Conservation (phyloP, 768 basidiomycete genomes). For the Leccinum boreale region DNA sequence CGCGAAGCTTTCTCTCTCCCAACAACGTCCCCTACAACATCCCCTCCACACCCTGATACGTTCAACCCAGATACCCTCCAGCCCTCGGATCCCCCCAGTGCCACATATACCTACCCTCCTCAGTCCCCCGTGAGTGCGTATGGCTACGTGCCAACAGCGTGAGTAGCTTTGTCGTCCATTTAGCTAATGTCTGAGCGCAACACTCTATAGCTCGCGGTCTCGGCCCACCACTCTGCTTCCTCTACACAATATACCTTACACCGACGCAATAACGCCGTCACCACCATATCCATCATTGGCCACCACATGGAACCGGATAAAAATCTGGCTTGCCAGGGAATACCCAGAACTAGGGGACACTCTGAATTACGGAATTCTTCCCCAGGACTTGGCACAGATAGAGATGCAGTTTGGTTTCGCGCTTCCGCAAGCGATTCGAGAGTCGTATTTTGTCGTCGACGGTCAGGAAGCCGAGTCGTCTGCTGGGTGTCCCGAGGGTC, state of each 20-base stretch:
- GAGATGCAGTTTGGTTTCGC: conserved; percentile 83
- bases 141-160: conserved; percentile 61
- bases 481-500: conserved; percentile 83
- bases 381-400: conserved; percentile 73
- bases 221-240: conserved; percentile 62
- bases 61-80: conserved; percentile 54
- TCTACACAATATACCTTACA: conserved; percentile 53
- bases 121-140: conserved; percentile 51
- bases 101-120: conserved; percentile 78
- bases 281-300: conserved; percentile 72
- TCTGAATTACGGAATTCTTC: conserved; percentile 86
- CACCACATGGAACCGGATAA: conserved; percentile 81
- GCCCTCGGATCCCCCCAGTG: conserved; percentile 47
- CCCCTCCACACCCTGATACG: conserved; percentile 51
- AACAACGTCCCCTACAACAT: conserved; percentile 59
- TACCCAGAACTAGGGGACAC: conserved; percentile 96
- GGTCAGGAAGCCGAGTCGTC: conserved; percentile 93
- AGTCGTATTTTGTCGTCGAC: conserved; percentile 84
- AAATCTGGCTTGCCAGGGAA: conserved; percentile 75
- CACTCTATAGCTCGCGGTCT: conserved; percentile 35
- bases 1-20: conserved; percentile 89
- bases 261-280: conserved; percentile 36
- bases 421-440: conserved; percentile 84
- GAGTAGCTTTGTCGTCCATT: conserved; percentile 12
- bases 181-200: conserved; percentile 2